phyloP scores from a whole-genome alignment of 257 asterid genomes.

The Marsdenia floribunda region DNA sequence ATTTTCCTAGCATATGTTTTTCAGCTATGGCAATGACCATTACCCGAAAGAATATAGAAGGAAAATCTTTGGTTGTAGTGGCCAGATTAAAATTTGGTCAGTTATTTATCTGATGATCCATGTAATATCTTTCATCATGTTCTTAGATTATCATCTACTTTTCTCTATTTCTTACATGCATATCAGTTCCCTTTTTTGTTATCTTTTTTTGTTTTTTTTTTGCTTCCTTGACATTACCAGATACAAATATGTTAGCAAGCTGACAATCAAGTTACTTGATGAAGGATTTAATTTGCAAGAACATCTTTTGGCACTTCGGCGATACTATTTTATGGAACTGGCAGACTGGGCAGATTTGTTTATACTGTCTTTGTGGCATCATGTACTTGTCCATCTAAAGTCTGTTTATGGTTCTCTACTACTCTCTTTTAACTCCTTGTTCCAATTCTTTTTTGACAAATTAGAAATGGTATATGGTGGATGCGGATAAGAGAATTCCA shows the following conservation, averaged over 20 bases:
- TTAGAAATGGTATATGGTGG: slow-evolving; percentile 83
- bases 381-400: slow-evolving; percentile 41
- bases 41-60: not conserved
- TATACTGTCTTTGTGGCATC: slow-evolving; percentile 75
- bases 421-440: slow-evolving; percentile 27
- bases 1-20: not conserved
- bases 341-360: slow-evolving; percentile 99
- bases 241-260: slow-evolving; percentile 73
- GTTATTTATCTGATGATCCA: not conserved
- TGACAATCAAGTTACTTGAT: slow-evolving; percentile 81
- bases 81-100: not conserved
- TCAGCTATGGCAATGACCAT: not conserved
- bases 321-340: slow-evolving; percentile 90
- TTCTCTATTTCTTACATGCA: not conserved
- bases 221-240: slow-evolving; percentile 63
- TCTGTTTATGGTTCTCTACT: slow-evolving; percentile 16
- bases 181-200: not conserved
- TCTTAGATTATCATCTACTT: not conserved
- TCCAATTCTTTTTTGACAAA: slow-evolving; percentile 22
- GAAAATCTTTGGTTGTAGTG: not conserved
- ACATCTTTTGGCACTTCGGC: slow-evolving; percentile 74
- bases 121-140: not conserved
- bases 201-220: slow-evolving; percentile 3
- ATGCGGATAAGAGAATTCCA: slow-evolving; percentile 73
- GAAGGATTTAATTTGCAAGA: slow-evolving; percentile 86